Evolutionary conservation across 768 basidiomycete genomes (phyloP).

Genomic region (Leccinum subgranulosum): DNA sequence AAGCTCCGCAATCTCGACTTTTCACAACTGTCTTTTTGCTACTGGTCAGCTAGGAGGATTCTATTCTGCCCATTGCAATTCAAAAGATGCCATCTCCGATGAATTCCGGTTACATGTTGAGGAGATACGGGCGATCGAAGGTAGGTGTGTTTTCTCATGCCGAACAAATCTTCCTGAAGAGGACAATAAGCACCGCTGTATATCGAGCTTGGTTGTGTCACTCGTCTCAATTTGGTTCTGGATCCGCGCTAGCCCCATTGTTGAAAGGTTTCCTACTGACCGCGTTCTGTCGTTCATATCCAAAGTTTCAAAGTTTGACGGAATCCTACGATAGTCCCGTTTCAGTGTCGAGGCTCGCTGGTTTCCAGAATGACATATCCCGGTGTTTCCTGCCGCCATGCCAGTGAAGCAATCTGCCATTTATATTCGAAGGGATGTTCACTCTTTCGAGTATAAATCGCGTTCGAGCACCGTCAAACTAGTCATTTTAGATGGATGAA

Average conservation of each 20-base stretch:
- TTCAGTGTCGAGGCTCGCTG: background rate
- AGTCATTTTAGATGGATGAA: background rate
- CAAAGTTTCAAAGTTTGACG: background rate
- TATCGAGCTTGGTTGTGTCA: background rate
- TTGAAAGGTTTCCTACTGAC: background rate
- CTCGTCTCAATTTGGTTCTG: background rate
- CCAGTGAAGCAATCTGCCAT: background rate
- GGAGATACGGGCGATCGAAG: background rate
- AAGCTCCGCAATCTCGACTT: background rate
- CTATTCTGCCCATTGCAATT: background rate
- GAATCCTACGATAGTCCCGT: background rate
- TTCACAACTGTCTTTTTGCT: background rate
- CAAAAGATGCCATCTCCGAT: background rate
- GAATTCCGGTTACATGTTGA: background rate
- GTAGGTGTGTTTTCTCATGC: background rate
- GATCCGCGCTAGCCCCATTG: background rate
- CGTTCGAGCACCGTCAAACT: background rate
- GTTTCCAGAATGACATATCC: background rate
- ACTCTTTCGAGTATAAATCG: background rate
- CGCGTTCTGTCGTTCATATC: background rate
- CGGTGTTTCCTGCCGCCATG: background rate
- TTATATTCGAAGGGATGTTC: slow-evolving; percentile 1
- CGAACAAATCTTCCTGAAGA: background rate
- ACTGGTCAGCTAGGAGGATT: background rate
- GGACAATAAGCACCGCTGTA: background rate